Conservation (phyloP, 805 yeast species). For the Candida sonorensis region DNA sequence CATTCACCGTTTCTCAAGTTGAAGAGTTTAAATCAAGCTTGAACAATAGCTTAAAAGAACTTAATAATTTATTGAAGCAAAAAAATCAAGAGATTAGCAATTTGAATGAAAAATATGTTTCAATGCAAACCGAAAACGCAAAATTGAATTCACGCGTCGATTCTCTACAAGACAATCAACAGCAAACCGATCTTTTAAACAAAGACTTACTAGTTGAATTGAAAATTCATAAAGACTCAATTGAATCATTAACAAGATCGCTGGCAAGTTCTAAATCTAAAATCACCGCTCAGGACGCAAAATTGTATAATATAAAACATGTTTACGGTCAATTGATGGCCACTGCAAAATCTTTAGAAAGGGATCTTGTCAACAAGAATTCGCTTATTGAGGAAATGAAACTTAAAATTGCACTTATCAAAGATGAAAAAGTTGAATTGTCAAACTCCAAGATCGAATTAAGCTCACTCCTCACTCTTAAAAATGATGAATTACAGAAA, state of each 20-base stretch:
- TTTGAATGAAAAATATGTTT: conserved; percentile 6
- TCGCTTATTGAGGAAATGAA: conserved; percentile 6
- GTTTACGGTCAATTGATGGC: conserved; percentile 14
- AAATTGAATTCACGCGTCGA: conserved; percentile 1
- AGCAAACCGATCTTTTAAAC: conserved; percentile 9
- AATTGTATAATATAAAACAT: conserved; percentile 11
- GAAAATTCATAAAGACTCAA: conserved; percentile 10
- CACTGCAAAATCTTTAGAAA: conserved; percentile 15
- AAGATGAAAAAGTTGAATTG: conserved; percentile 15
- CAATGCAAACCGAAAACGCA: conserved; percentile 2
- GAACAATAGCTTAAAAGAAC: conserved; percentile 6
- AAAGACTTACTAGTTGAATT: conserved; percentile 13
- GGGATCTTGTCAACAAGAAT: conserved; percentile 7
- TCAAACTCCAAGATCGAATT: conserved; percentile 18
- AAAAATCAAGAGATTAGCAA: conserved; percentile 6
- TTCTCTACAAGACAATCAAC: no score
- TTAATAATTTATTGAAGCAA: conserved; percentile 7
- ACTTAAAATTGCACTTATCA: conserved; percentile 17
- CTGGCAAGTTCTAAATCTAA: conserved; percentile 8
- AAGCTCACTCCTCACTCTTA: conserved; percentile 12
- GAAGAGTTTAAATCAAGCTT: conserved; percentile 15
- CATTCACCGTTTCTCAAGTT: conserved; percentile 13
- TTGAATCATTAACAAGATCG: conserved; percentile 4
- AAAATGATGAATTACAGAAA: conserved; percentile 16
- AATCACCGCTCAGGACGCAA: conserved; percentile 10